Percentiles rank a stretch among this genome's conserved stretches.
Conservation (phyloP, 169 alveolate genomes). For the Plasmodium yoelii region DNA sequence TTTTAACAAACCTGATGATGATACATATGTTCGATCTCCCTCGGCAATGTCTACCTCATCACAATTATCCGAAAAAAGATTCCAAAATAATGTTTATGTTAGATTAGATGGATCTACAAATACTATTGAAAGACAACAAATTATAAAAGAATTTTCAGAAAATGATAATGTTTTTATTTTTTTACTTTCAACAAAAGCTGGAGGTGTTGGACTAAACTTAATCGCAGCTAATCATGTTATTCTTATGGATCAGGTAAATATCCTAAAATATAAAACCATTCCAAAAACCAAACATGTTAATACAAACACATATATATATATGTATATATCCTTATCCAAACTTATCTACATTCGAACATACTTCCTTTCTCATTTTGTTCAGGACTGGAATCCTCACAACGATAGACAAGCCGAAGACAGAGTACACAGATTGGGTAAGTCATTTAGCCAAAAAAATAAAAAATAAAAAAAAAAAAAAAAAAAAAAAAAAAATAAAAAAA, state of each 20-base stretch:
- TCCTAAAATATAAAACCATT: not conserved
- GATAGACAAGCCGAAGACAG: conserved; percentile 96
- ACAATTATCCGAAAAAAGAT: not conserved
- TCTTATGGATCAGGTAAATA: conserved; percentile 91
- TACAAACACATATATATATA: too few species aligned
- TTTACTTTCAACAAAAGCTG: conserved; percentile 98
- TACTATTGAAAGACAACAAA: conserved; percentile 92
- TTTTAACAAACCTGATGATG: not conserved
- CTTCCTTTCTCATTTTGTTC: conserved; percentile 25
- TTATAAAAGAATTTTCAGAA: conserved; percentile 86
- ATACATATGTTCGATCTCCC: conserved; percentile 2
- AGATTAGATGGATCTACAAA: conserved; percentile 97
- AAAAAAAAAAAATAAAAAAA: too few species aligned
- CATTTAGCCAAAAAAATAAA: not conserved
- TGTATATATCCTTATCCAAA: too few species aligned
- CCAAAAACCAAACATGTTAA: not conserved
- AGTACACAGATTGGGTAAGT: conserved; percentile 91
- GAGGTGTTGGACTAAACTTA: conserved; percentile 98
- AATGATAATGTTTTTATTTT: conserved; percentile 92
- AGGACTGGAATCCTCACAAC: conserved; percentile 95
- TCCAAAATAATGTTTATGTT: conserved; percentile 76
- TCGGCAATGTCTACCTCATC: conserved; percentile 31
- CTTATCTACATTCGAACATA: not conserved
- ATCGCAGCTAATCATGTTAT: conserved; percentile 98
- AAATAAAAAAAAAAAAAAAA: too few species aligned